Conservation (phyloP, 2,329 filamentous ascomycete species). For the Fusarium torreyae region DNA sequence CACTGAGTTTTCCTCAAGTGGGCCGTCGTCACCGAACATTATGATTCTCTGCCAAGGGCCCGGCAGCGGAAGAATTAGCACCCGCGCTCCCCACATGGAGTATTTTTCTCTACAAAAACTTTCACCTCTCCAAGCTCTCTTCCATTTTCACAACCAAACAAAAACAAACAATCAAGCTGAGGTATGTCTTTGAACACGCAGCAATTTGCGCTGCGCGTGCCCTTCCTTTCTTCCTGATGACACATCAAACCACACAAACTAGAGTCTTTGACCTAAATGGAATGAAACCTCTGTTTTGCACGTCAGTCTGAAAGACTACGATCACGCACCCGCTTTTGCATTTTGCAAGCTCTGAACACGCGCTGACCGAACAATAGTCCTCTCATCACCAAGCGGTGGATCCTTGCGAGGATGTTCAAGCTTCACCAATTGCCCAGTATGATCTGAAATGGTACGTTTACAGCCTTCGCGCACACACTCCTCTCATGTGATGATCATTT, state of each 20-base stretch:
- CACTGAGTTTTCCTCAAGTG: slow-evolving; percentile 29
- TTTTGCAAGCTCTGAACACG: slow-evolving; percentile 21
- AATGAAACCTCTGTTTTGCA: slow-evolving; percentile 88
- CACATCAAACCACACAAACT: slow-evolving; percentile 90
- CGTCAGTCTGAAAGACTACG: slow-evolving; percentile 86
- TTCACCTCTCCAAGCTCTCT: slow-evolving; percentile 33
- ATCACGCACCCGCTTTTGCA: slow-evolving; percentile 38
- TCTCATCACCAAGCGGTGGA: slow-evolving; percentile 50
- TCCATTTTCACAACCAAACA: slow-evolving; percentile 42
- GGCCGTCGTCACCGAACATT: slow-evolving; percentile 35
- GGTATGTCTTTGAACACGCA: slow-evolving; percentile 46
- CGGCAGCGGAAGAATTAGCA: slow-evolving; percentile 37
- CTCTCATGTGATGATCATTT: slow-evolving; percentile 73
- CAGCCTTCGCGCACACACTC: neutral
- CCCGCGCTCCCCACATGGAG: slow-evolving; percentile 38
- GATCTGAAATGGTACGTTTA: slow-evolving; percentile 53
- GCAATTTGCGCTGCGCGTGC: slow-evolving; percentile 16
- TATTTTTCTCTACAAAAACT: slow-evolving; percentile 50
- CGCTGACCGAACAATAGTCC: slow-evolving; percentile 50
- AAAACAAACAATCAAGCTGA: slow-evolving; percentile 43
- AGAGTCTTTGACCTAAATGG: slow-evolving; percentile 94
- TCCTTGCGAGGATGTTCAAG: slow-evolving; percentile 44
- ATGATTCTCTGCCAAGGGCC: slow-evolving; percentile 1
- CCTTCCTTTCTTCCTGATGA: slow-evolving; percentile 75
- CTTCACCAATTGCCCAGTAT: neutral